Evolutionary conservation across 805 yeast species (phyloP), one percentile per base, ranked within the genome.

Genomic region (Wickerhamiella allomyrinae): DNA sequence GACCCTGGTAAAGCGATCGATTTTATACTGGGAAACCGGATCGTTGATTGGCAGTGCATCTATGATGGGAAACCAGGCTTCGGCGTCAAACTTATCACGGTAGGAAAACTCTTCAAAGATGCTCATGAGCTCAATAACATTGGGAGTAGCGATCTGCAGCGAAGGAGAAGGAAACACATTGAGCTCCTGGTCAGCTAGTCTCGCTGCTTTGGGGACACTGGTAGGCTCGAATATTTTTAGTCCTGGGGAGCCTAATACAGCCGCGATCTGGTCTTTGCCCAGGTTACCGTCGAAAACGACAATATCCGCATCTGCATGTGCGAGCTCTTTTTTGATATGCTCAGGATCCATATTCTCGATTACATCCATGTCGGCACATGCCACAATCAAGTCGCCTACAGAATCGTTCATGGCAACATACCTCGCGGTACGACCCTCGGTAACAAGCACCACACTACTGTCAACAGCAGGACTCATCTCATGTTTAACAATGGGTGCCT

Each of bases 351-450:
- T 45, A 21, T 65, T 60, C 48, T 80, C 81, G 19, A 77, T 62
- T 8, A 79, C 72, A n/a, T 66, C 65, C 94, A 86, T 85, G 54
- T 83, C 94, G 3, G 94, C 89, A 53, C 84, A 74, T 0, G 94
- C 94, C 14, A 82, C 64, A 2, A 80, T 56, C 37, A 86, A 63
- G 3, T 70, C 77, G 1, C 95, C 95, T 6, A 60, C 54, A 0
- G 51, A 48, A 43, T 71, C 73, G 51, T 84, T 87, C 44, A 76
- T 68, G 0, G 93, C 78, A 5, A 74, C 69, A 53, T 86, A 86
- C 51, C 80, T 82, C 0, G 91, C 84, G 0, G 93, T 79, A 8
- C 57, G 52, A 11, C 52, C 48, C 6, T 43, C 39, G 9, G 51
- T 43, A 1, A 57, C 53, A 11, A 57, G 47, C 3, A 77, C 53